Base-by-base conservation (phyloP, 768 basidiomycete species). In the Amanita polypyramis region DNA sequence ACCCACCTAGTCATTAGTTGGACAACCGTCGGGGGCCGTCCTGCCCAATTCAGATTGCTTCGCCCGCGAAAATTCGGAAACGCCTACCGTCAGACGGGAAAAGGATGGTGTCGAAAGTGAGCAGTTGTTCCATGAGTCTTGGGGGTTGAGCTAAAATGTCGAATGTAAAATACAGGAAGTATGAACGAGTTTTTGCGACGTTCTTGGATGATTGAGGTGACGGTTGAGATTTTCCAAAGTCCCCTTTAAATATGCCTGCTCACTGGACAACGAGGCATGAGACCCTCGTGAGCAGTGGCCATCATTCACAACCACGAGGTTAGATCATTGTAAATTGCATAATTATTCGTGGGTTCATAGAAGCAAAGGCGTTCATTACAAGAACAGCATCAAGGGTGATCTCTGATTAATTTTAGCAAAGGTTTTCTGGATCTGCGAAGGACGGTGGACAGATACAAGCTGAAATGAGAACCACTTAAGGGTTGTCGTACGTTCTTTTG, bases 11-110 rank as follows among this genome's bases (percentile, higher is more conserved):
- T 85, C 81, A 81, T 80, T 50, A 90, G 74, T 47, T 73, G 66
- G 30, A 89, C 81, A 47, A 88, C 65, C 38, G 81, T 79, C 14
- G 87, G 84, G 19, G 80, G 75, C 33, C 85, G 83, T 49, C 80
- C 82, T 74, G 46, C 27, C 17, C 14, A 42, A 50, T 52, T 36
- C 42, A 50, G 41, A 25, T 40, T 34, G 8, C 30, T 39, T 36
- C 29, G 34, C 7, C 15, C 20, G 48, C 15, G n/a, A 20, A 4
- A 33, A 34, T 37, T 11, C 11, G 23, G 25, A 37, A 34, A 20
- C 19, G 54, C 56, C 40, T 51, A 70, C 78, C 80, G 52, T 90
- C 87, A 30, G 82, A 77, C 21, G 87, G 85, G 60, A 90, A 83
- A 52, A 89, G 70, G 54, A 90, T 76, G 38, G 83, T 83, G 19